Conservation (phyloP, 2,329 filamentous ascomycete genomes). For the Xylaria sp. region DNA sequence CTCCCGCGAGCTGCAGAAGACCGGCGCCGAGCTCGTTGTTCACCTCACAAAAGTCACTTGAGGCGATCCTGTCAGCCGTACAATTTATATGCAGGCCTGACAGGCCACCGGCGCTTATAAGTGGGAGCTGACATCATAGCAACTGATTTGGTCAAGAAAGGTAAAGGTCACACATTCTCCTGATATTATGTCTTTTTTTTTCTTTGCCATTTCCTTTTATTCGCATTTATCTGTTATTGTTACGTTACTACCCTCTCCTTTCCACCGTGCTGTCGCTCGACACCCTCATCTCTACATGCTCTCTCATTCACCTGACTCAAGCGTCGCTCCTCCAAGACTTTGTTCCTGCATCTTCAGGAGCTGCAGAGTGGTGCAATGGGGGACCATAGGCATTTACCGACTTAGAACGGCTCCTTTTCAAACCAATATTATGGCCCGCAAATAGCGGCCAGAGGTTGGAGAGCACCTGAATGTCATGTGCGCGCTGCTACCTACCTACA, state of each 20-base stretch:
- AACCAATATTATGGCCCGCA: background rate
- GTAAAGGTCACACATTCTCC: slow-evolving; percentile 5
- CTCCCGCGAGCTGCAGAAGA: background rate
- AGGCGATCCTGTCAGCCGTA: background rate
- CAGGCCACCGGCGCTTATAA: slow-evolving; percentile 2
- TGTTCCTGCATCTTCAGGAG: too few species aligned
- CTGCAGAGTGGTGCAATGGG: too few species aligned
- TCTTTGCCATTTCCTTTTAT: too few species aligned
- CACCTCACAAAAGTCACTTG: background rate
- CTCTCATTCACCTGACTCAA: background rate
- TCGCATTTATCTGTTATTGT: background rate
- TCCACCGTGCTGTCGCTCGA: too few species aligned
- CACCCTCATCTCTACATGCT: background rate
- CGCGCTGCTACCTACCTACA: too few species aligned
- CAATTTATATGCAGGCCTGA: background rate
- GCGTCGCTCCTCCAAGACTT: too few species aligned
- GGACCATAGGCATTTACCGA: too few species aligned
- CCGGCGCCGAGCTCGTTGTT: background rate
- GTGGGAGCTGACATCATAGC: slow-evolving; percentile 5
- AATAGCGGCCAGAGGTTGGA: background rate
- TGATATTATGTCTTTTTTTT: background rate
- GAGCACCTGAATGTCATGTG: too few species aligned
- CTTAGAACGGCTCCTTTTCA: too few species aligned
- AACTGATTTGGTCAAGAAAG: background rate
- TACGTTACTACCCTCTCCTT: background rate